Evolutionary conservation across 257 asterid genomes (phyloP).

Genomic region (Solanum chiquidenum): DNA sequence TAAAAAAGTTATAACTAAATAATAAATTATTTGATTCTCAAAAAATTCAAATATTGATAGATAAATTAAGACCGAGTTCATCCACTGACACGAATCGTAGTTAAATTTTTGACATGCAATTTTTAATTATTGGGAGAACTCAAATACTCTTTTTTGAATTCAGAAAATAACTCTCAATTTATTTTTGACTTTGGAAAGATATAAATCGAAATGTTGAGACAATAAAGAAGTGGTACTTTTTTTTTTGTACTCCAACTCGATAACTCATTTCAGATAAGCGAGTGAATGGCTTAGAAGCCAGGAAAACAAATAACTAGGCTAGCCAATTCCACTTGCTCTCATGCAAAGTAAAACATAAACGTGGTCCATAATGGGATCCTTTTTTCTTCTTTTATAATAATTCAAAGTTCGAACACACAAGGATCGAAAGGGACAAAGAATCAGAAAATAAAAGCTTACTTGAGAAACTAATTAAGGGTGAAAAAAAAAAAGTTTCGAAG

Average conservation of each 20-base stretch:
- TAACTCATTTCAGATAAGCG: neutral
- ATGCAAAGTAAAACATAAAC: neutral
- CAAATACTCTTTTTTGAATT: neutral
- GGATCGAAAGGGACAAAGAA: neutral
- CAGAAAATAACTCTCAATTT: neutral
- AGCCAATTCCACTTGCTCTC: neutral
- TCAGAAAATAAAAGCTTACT: neutral
- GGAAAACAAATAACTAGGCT: neutral
- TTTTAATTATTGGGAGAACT: neutral
- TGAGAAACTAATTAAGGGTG: neutral
- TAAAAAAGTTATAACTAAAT: neutral
- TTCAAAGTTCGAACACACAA: neutral
- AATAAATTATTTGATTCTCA: neutral
- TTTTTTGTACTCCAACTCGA: neutral
- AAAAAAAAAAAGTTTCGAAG: neutral
- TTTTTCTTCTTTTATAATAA: neutral
- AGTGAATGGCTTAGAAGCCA: neutral
- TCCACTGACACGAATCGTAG: neutral
- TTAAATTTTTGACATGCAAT: neutral
- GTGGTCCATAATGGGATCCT: neutral
- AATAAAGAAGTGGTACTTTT: neutral
- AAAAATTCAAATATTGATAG: neutral
- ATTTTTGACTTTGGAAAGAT: neutral
- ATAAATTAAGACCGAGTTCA: neutral
- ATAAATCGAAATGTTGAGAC: neutral